Base-by-base conservation (phyloP, 106 monocot genomes). In the Vanilla planifolia region DNA sequence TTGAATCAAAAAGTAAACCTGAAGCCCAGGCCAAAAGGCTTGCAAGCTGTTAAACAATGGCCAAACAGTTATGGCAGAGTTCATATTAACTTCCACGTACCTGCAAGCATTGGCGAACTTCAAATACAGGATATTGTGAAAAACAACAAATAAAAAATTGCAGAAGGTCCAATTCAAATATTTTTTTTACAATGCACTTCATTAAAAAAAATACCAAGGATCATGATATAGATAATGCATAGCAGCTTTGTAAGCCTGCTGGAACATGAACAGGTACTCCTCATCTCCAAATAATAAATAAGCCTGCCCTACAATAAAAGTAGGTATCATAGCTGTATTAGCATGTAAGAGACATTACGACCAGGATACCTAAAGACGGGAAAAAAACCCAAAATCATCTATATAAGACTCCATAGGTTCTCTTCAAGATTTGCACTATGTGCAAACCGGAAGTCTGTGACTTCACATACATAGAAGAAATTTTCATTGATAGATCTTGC, bases 11-110 rank as follows among this genome's bases (percentile, higher is more conserved):
- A 61, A 22, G 5, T 55, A 72, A 80, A 96, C 95, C 95, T 96
- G 95, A 81, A 96, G 95, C 3, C 95, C 95, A 26, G 95, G 95
- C 95, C 95, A 96, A 66, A 96, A 96, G 57, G 95, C 95, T 62
- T 96, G 95, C 51, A 96, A 67, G 74, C 95, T 96, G 52, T 96
- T 96, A 51, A 96, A 96, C 30, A 96, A 66, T 48, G 95, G 95
- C 95, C 95, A 96, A 28, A 96, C 95, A 37, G 84, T 96, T 23
- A 75, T 74, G 64, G 87, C 95, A 58, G 95, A 91, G 51, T 91
- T 81, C 95, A 96, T 96, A 71, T 96, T 96, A 34, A 96, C 95
- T 77, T 96, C 95, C 26, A 96, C 90, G 62, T 96, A 96, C 95
- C 95, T 96, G 51, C 39, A 51, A 19, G 24, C 15, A 57, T 57